phyloP scores from a whole-genome alignment of 2,329 filamentous ascomycete species.

The Nannizziopsis barbatae region DNA sequence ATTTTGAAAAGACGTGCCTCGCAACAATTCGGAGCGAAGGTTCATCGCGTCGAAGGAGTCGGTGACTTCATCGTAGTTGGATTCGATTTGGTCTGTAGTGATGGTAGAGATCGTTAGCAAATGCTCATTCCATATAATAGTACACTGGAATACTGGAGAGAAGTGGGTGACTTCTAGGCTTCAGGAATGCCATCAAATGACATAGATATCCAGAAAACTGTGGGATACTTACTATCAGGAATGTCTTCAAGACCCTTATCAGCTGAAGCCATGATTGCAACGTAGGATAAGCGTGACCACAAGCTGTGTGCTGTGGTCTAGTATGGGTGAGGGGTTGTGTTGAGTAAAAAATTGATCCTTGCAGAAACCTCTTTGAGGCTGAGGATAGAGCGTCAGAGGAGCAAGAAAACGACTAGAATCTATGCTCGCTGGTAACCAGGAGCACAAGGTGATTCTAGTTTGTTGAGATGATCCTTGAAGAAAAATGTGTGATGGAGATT shows the following conservation, averaged over 20 bases:
- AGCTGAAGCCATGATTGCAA: conserved; percentile 90
- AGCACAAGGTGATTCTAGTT: conserved; percentile 9
- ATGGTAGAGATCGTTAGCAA: conserved; percentile 9
- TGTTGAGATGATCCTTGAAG: background rate
- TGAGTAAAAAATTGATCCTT: conserved; percentile 10
- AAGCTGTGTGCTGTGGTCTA: conserved; percentile 68
- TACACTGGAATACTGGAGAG: background rate
- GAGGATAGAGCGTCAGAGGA: background rate
- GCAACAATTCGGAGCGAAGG: conserved; percentile 92
- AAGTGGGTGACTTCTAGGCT: background rate
- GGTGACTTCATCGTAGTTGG: conserved; percentile 99
- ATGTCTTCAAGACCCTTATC: conserved; percentile 98
- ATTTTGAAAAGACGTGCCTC: conserved; percentile 48
- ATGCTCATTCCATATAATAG: background rate
- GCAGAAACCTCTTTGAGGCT: background rate
- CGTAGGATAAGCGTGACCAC: conserved; percentile 47
- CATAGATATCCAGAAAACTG: conserved; percentile 4
- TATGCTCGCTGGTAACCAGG: conserved; percentile 5
- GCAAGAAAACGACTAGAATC: conserved; percentile 5
- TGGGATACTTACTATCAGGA: conserved; percentile 65
- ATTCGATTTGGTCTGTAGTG: conserved; percentile 86
- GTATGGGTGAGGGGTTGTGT: conserved; percentile 15
- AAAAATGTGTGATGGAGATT: background rate
- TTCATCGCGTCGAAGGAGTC: conserved; percentile 99
- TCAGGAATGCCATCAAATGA: background rate